These are phyloP conservation scores for Leptographium galeiforme DNA, from an alignment of 2,329 filamentous ascomycete genomes.

Conservation along the genomic window DNA sequence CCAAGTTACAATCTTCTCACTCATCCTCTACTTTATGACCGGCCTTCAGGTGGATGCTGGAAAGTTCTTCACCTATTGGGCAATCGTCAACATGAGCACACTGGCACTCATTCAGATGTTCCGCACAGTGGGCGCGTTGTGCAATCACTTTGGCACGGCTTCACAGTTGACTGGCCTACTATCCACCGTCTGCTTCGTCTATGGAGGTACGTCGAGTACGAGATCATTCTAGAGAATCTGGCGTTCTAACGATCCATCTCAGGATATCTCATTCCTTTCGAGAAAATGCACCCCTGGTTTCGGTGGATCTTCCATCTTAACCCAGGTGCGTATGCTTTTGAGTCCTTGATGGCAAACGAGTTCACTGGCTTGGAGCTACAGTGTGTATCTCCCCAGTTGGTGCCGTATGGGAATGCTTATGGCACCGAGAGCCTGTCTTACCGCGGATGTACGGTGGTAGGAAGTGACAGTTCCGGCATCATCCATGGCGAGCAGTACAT, in stretches of 20 bases:
- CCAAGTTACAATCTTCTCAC: conserved; percentile 54
- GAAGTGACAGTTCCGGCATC: conserved; percentile 13
- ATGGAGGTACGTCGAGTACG: conserved; percentile 15
- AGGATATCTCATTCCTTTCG: conserved; percentile 9
- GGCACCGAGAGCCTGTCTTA: not conserved
- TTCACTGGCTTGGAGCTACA: conserved; percentile 43
- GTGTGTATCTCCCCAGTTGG: conserved; percentile 24
- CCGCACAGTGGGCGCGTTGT: conserved; percentile 43
- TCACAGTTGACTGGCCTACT: conserved; percentile 31
- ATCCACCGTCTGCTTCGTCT: conserved; percentile 51
- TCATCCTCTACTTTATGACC: conserved; percentile 67
- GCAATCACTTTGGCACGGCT: conserved; percentile 43
- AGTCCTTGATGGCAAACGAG: conserved; percentile 43
- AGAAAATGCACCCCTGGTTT: conserved; percentile 34
- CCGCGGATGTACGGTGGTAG: conserved; percentile 2
- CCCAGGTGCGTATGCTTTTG: conserved; percentile 48
- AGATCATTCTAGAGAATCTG: not conserved
- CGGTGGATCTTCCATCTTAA: conserved; percentile 55
- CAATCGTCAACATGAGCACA: conserved; percentile 46
- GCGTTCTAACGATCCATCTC: too few relatives aligned
- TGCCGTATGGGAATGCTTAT: conserved; percentile 5
- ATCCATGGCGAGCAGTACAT: conserved; percentile 46
- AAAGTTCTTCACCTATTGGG: conserved; percentile 52
- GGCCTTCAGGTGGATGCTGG: conserved; percentile 52
- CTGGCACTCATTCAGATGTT: conserved; percentile 46